These are phyloP conservation scores for Eutrema salsugineum DNA, from an alignment of 441 rosid species.

Conservation along the genomic window DNA sequence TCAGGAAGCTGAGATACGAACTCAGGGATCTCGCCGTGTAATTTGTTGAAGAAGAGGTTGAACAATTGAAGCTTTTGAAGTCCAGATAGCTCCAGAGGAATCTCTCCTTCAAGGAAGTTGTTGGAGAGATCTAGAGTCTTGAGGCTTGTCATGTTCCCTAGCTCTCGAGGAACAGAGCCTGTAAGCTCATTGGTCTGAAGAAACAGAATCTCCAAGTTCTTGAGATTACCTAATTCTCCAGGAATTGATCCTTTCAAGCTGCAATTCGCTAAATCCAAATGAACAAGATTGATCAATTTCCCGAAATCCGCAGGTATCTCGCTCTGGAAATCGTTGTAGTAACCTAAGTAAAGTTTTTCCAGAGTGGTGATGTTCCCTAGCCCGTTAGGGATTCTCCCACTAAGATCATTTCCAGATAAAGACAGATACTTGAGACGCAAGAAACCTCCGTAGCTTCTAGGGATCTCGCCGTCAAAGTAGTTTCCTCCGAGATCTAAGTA, in stretches of 20 bases:
- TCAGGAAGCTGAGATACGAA: slow-evolving; percentile 58
- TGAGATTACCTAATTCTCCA: slow-evolving; percentile 55
- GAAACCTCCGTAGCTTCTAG: slow-evolving; percentile 53
- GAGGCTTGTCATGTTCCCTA: slow-evolving; percentile 67
- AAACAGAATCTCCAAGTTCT: slow-evolving; percentile 62
- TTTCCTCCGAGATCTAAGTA: slow-evolving; percentile 67
- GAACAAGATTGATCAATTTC: slow-evolving; percentile 52
- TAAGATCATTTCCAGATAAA: slow-evolving; percentile 63
- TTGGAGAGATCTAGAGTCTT: slow-evolving; percentile 74
- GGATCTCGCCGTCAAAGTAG: slow-evolving; percentile 60
- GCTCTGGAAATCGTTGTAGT: slow-evolving; percentile 64
- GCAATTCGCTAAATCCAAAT: slow-evolving; percentile 73
- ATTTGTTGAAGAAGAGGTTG: slow-evolving; percentile 61
- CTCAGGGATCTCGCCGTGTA: slow-evolving; percentile 75
- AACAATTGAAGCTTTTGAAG: slow-evolving; percentile 54
- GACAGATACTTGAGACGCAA: slow-evolving; percentile 51
- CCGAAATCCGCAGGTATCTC: slow-evolving; percentile 73
- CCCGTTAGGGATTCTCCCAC: slow-evolving; percentile 55
- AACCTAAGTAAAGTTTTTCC: slow-evolving; percentile 63
- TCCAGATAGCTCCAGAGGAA: slow-evolving; percentile 56
- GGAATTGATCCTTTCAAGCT: slow-evolving; percentile 65
- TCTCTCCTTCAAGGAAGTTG: slow-evolving; percentile 66
- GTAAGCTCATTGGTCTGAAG: slow-evolving; percentile 68
- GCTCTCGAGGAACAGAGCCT: slow-evolving; percentile 51
- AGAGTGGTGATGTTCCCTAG: slow-evolving; percentile 67